Percentiles rank a stretch among this genome's conserved stretches.
phyloP scores from a whole-genome alignment of 2,329 filamentous ascomycete species.

The Chrysosphaeria jannelii region DNA sequence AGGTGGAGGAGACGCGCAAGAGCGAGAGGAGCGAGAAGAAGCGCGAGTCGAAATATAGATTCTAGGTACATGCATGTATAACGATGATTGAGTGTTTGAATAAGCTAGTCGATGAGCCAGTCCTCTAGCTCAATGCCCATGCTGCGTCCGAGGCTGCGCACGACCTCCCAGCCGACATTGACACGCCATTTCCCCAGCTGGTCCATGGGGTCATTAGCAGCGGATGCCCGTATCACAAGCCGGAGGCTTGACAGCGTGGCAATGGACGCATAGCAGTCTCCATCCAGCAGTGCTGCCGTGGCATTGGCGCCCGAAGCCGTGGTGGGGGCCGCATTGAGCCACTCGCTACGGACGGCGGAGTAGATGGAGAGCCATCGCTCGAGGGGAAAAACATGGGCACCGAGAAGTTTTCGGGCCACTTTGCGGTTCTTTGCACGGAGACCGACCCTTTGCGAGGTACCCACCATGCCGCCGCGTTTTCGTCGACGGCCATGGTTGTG shows the following conservation, averaged over 20 bases:
- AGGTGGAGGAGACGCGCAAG: constrained; percentile 52
- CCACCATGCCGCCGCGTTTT: constrained; percentile 13
- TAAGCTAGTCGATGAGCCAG: constrained; percentile 32
- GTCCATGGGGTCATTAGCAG: constrained; percentile 30
- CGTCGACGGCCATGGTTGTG: constrained; percentile 20
- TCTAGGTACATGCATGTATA: constrained; percentile 11
- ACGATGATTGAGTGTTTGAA: too few species aligned
- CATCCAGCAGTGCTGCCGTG: constrained; percentile 13
- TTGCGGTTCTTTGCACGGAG: constrained; percentile 27
- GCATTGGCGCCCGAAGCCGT: constrained; percentile 3
- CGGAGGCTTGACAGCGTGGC: constrained; percentile 43
- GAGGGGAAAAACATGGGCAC: constrained; percentile 45
- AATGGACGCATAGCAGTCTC: constrained; percentile 30
- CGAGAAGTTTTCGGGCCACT: constrained; percentile 47
- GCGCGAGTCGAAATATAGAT: constrained; percentile 22
- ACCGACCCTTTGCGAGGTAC: constrained; percentile 1
- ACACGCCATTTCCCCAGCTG: constrained; percentile 45
- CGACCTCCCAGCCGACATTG: constrained; percentile 51
- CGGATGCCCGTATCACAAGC: constrained; percentile 30
- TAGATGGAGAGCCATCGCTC: constrained; percentile 59
- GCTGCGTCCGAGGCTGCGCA: constrained; percentile 36
- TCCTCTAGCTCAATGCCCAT: constrained; percentile 56
- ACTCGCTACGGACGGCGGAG: constrained; percentile 28
- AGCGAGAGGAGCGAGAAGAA: constrained; percentile 25
- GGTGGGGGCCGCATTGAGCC: constrained; percentile 11